Conservation (phyloP, 73 alveolate genomes). For the Blepharisma japonicum region DNA sequence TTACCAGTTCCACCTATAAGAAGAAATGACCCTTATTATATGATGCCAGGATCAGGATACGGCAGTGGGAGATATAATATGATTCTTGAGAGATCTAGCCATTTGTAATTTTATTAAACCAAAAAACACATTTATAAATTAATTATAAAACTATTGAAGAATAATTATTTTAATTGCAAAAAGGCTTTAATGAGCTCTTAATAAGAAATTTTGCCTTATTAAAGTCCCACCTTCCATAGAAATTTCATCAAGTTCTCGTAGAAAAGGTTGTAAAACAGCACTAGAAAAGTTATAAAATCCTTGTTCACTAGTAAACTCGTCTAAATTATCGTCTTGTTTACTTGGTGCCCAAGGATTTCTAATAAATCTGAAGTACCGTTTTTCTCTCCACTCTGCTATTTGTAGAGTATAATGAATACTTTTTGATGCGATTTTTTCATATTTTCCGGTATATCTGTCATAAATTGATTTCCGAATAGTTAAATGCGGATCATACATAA, state of each 20-base stretch:
- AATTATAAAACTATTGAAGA: too few species aligned
- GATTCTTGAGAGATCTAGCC: too few species aligned
- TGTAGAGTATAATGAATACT: slow-evolving; percentile 3
- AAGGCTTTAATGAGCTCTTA: too few species aligned
- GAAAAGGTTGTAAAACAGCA: slow-evolving; percentile 22
- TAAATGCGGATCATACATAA: neutral
- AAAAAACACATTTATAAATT: too few species aligned
- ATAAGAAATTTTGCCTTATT: neutral
- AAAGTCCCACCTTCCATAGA: neutral
- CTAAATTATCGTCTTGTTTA: neutral
- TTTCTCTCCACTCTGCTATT: neutral
- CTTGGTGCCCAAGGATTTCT: neutral
- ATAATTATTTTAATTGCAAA: too few species aligned
- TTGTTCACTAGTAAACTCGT: neutral
- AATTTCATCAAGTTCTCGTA: neutral
- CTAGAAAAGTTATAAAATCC: slow-evolving; percentile 21
- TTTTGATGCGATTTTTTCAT: neutral
- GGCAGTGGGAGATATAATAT: too few species aligned
- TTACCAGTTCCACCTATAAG: slow-evolving; percentile 1
- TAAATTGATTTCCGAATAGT: neutral
- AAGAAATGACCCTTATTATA: neutral
- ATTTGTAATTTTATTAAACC: too few species aligned
- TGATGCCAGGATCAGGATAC: too few species aligned
- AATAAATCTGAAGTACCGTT: neutral
- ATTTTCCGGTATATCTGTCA: neutral